phyloP scores from a whole-genome alignment of 2,329 filamentous ascomycete genomes.

The Cephalotrichum gorgonifer region DNA sequence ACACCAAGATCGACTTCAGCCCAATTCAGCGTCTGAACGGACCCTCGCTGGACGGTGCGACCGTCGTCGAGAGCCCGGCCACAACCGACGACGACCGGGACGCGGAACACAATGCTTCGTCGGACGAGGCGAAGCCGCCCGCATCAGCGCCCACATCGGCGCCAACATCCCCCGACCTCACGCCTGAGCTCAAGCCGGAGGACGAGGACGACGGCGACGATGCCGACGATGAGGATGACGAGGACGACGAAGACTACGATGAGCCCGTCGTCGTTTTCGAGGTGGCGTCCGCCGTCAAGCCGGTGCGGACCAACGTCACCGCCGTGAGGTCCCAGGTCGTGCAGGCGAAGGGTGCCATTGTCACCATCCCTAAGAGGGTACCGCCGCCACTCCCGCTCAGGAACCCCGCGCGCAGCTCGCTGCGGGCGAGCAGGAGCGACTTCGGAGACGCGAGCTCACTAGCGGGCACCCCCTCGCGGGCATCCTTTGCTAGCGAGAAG shows the following conservation, averaged over 20 bases:
- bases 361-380: conserved; percentile 73
- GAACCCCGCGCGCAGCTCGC: conserved; percentile 57
- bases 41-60: conserved; percentile 21
- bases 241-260: conserved; percentile 42
- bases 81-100: conserved; percentile 8
- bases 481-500: conserved; percentile 26
- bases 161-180: conserved; percentile 13
- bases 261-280: conserved; percentile 62
- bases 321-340: conserved; percentile 53
- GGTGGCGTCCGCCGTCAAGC: conserved; percentile 44
- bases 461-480: conserved; percentile 39
- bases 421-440: conserved; percentile 36
- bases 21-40: conserved; percentile 33
- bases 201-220: conserved; percentile 19
- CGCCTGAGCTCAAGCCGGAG: background rate
- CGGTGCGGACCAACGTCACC: conserved; percentile 43
- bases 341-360: conserved; percentile 64
- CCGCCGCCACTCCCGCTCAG: conserved; percentile 69
- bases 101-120: background rate
- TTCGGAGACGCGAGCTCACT: conserved; percentile 47
- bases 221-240: conserved; percentile 31
- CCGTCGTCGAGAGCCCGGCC: conserved; percentile 8
- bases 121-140: conserved; percentile 7
- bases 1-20: conserved; percentile 46
- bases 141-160: no score